Base-by-base conservation (phyloP, 2,329 filamentous ascomycete species). In the Monilinia fructigena region DNA sequence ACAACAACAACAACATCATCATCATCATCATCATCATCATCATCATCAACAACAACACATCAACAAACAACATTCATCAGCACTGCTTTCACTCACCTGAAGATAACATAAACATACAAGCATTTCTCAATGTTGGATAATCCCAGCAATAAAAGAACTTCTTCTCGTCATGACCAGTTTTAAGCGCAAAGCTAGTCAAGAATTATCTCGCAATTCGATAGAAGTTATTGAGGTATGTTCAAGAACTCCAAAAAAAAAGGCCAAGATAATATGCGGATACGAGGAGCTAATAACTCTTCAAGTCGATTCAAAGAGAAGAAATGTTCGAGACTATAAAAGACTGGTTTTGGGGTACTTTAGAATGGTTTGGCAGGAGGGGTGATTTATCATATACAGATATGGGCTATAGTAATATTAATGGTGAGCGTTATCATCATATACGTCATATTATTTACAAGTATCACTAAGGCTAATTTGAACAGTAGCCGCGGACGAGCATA, bases 121-220 rank as follows among this genome's bases (percentile, higher is more conserved):
- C 12, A 45, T 42, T 12, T 60, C 63, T 65, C 55, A 23, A 65
- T 65, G 63, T 60, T 60, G 63, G 31, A 28, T 23, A 16, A 48
- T 40, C 26, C 42, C 23, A 60, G 63, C 42, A 45, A 53, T 26
- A 28, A 18, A 40, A 48, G 54, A 60, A 20, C 26, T 50, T 23
- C 28, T 31, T n/a, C 40, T 60, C 63, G 63, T 40, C 45, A 65
- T 65, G 63, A 65, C 55, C 63, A 59, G 55, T 61, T 66, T 59
- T 55, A 74, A 74, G 66, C 68, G 73, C 50, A 74, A 71, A 69
- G 72, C 73, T 38, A 47, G 61, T 16, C 62, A 71, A 42, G 63
- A 74, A 65, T 67, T 72, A 61, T 71, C 66, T 26, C 63, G 68
- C 20, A 67, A 68, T 53, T 69, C 69, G 14, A 54, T 68, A 23